phyloP scores from a whole-genome alignment of 495 filamentous ascomycete species.

The Amniculicola lignicola region DNA sequence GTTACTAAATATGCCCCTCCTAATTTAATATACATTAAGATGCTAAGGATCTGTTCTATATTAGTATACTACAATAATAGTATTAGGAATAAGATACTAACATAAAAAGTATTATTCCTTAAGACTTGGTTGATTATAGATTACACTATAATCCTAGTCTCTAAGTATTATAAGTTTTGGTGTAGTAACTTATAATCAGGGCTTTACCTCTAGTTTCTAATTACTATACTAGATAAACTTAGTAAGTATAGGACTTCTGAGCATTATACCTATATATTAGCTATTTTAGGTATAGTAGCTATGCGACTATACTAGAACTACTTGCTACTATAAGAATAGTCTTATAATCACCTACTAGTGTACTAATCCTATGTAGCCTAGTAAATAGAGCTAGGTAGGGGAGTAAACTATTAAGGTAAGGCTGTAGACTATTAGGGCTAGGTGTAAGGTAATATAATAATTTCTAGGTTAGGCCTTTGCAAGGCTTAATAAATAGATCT shows the following conservation, averaged over 20 bases:
- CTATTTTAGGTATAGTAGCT: background rate
- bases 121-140: background rate
- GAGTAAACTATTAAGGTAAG: no score
- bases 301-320: background rate
- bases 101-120: no score
- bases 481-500: background rate
- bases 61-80: no score
- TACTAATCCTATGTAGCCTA: background rate
- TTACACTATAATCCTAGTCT: background rate
- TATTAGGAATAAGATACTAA: background rate
- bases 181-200: background rate
- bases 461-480: background rate
- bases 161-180: background rate
- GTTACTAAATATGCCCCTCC: no score
- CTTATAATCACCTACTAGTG: background rate
- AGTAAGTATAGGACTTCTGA: background rate
- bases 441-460: background rate
- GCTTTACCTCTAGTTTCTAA: background rate
- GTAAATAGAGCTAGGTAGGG: background rate
- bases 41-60: background rate
- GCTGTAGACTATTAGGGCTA: background rate
- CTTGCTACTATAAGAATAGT: background rate
- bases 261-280: background rate
- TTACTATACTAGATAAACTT: background rate
- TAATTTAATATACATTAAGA: background rate